Base-by-base conservation (phyloP, 345 rosid genomes). In the Gossypium stocksii region DNA sequence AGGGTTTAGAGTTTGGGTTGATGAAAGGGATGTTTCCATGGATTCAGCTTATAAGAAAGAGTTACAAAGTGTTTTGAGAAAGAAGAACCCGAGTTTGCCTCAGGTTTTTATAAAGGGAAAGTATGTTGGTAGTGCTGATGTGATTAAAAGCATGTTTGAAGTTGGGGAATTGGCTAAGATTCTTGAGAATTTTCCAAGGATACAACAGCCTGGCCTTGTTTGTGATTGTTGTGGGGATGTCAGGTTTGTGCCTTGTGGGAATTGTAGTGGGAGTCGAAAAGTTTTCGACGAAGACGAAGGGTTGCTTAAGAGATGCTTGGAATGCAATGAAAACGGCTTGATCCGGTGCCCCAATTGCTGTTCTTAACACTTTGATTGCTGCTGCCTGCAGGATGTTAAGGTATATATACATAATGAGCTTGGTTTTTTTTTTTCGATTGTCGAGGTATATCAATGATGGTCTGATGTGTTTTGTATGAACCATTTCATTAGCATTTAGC, bases 1-100 rank as follows among this genome's bases (percentile, higher is more conserved):
- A 78, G 96, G 97, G 66, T 95, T 95, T 82, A 82, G 99, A 58
- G 90, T 91, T 73, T 91, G 91, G 95, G 78, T 95, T 3, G 98
- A 94, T 34, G 97, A 94, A 81, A 86, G 98, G n/a, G 98, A 94
- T 78, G 78, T 94, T 1, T 92, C 97, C 0, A 92, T 94, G 98
- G 98, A 94, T 81, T 76, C 88, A 0, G 98, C 86, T 0, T 92
- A 89, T 20, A 92, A 73, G 88, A 89, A 85, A 79, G 98, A 94
- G 80, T 74, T 94, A 53, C 91, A 83, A 79, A 76, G 82, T 15
- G 85, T 92, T 19, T 76, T 92, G 82, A 88, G 88, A 6, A 86
- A 85, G 72, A 89, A 83, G 75, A 80, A 41, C 72, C 91, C 86
- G 76, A 56, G 87, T 51, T 83, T 92, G 85, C 98, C 98, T 15